Evolutionary conservation across 1,284 basidiomycete genomes (phyloP).

Genomic region (Inonotus obliquus): DNA sequence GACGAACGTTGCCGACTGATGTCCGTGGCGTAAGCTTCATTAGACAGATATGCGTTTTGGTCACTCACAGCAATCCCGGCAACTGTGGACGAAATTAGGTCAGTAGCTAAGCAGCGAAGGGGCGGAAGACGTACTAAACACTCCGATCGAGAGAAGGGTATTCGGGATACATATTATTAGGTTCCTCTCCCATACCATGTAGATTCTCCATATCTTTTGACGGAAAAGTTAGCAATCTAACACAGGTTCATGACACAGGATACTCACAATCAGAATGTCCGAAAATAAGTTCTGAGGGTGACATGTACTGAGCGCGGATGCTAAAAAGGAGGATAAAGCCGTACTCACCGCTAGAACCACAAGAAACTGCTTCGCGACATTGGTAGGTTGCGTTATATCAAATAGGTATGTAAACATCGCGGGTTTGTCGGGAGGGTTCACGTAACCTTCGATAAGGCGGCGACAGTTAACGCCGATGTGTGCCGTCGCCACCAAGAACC

Average conservation of each 20-base stretch:
- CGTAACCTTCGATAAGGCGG: constrained; percentile 1
- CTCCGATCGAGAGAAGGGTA: neutral
- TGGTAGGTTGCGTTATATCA: constrained; percentile 1
- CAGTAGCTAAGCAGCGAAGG: neutral
- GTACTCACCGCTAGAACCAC: neutral
- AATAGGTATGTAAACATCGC: neutral
- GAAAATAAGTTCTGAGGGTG: neutral
- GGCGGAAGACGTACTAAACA: neutral
- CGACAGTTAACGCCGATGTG: neutral
- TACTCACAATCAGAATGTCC: constrained; percentile 2
- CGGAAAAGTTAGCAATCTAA: too few species aligned
- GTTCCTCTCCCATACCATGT: constrained; percentile 4
- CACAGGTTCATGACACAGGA: neutral
- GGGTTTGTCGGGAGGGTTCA: neutral
- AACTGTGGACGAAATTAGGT: neutral
- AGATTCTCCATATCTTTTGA: constrained; percentile 1
- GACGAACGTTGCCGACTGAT: neutral
- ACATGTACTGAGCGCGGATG: neutral
- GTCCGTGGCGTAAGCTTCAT: neutral
- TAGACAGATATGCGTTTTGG: neutral
- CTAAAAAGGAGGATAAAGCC: neutral
- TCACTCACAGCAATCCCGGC: neutral
- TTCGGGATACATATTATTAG: neutral
- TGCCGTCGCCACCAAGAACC: neutral
- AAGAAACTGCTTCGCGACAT: neutral